Evolutionary conservation across 148 eudicot genomes (phyloP).

Genomic region (Mesembryanthemum crystallinum): DNA sequence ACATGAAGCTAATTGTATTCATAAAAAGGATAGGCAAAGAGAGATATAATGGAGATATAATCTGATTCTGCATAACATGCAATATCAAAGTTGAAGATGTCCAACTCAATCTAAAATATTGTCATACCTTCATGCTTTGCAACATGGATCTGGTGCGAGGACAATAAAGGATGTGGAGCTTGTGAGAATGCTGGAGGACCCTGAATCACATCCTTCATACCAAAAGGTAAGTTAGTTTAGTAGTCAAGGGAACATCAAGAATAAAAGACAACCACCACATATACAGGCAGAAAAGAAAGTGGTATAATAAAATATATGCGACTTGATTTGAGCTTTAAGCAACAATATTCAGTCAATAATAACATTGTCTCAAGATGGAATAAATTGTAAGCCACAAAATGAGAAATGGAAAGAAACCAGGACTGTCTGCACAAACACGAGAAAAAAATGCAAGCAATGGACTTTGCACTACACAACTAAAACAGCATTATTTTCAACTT

Average conservation of each 20-base stretch:
- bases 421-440: not conserved
- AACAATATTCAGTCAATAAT: not conserved
- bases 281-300: not conserved
- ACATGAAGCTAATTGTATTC: not conserved
- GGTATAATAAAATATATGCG: not conserved
- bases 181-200: slow-evolving; percentile 54
- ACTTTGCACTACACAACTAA: not conserved
- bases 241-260: not conserved
- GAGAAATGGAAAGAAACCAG: not conserved
- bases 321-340: not conserved
- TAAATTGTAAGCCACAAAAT: not conserved
- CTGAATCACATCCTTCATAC: slow-evolving; percentile 58
- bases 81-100: not conserved
- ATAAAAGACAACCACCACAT: not conserved
- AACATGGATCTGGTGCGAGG: slow-evolving; percentile 55
- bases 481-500: too few relatives aligned
- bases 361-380: not conserved
- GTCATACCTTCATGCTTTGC: slow-evolving; percentile 75
- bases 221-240: slow-evolving; percentile 21
- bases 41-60: not conserved
- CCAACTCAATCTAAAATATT: not conserved
- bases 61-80: not conserved
- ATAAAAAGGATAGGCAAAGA: not conserved
- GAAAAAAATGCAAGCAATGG: not conserved
- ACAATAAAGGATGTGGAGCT: slow-evolving; percentile 46